Evolutionary conservation across 1,284 basidiomycete genomes (phyloP).

Genomic region (Heterobasidion annosum): DNA sequence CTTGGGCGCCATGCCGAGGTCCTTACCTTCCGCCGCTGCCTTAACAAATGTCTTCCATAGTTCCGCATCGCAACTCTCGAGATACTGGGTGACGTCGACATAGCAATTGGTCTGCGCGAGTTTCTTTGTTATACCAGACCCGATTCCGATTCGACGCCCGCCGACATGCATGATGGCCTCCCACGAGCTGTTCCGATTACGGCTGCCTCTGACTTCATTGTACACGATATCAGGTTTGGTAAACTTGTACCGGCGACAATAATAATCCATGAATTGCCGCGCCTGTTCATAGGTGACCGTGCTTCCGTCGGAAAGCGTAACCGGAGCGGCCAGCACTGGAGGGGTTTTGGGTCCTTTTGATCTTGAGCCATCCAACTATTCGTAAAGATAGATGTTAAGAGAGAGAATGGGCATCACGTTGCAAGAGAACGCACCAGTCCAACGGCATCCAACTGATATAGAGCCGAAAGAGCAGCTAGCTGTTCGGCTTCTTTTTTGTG

Average conservation of each 20-base stretch:
- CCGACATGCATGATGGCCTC: slow-evolving; percentile 80
- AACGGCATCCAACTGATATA: slow-evolving; percentile 58
- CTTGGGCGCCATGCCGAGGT: slow-evolving; percentile 63
- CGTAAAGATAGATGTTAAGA: neutral
- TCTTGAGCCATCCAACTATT: slow-evolving; percentile 4
- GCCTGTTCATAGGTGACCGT: slow-evolving; percentile 69
- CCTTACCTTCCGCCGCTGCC: slow-evolving; percentile 54
- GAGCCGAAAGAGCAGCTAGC: slow-evolving; percentile 65
- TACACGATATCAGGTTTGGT: slow-evolving; percentile 74
- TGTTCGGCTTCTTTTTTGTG: slow-evolving; percentile 66
- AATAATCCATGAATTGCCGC: slow-evolving; percentile 91
- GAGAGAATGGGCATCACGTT: neutral
- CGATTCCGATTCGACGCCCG: slow-evolving; percentile 76
- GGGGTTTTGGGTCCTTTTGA: neutral
- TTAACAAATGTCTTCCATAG: slow-evolving; percentile 72
- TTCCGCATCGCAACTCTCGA: slow-evolving; percentile 74
- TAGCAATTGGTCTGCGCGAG: slow-evolving; percentile 68
- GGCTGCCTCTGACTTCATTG: slow-evolving; percentile 18
- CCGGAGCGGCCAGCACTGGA: slow-evolving; percentile 6
- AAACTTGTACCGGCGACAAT: slow-evolving; percentile 79
- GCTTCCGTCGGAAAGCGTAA: slow-evolving; percentile 56
- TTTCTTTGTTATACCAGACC: slow-evolving; percentile 69
- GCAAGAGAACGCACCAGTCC: slow-evolving; percentile 35
- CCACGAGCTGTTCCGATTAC: slow-evolving; percentile 39
- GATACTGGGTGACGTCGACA: slow-evolving; percentile 82